Evolutionary conservation across 2,329 filamentous ascomycete genomes (phyloP).

Genomic region (Corynespora cassiicola): DNA sequence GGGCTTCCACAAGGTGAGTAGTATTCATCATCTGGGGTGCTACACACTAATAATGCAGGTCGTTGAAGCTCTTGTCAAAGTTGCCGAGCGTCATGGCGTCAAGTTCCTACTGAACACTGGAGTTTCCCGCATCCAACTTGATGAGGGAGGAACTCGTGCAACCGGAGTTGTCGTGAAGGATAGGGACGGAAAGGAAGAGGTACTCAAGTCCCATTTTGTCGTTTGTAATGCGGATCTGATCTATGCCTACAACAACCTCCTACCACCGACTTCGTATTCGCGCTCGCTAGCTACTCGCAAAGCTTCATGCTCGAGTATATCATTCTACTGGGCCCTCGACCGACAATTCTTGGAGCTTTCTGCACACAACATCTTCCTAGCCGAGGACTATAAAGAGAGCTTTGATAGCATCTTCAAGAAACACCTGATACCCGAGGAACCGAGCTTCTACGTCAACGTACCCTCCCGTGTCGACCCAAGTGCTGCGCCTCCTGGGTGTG

Average conservation of each 20-base stretch:
- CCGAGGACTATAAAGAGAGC: constrained; percentile 73
- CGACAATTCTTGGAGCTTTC: constrained; percentile 67
- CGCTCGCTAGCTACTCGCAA: constrained; percentile 55
- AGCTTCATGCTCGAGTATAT: constrained; percentile 75
- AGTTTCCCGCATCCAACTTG: constrained; percentile 63
- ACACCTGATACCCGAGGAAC: constrained; percentile 70
- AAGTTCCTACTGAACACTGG: constrained; percentile 66
- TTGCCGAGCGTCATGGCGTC: constrained; percentile 68
- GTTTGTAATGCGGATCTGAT: constrained; percentile 77
- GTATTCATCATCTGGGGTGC: background rate
- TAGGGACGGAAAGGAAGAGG: constrained; percentile 60
- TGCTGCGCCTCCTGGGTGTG: constrained; percentile 70
- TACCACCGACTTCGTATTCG: constrained; percentile 59
- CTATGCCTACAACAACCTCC: constrained; percentile 75
- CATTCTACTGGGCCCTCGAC: constrained; percentile 76
- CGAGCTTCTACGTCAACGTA: constrained; percentile 80
- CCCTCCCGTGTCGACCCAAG: constrained; percentile 72
- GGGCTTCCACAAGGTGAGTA: constrained; percentile 68
- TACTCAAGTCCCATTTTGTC: constrained; percentile 69
- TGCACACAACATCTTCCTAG: constrained; percentile 80
- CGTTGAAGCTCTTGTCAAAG: constrained; percentile 67
- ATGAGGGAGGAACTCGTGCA: constrained; percentile 58
- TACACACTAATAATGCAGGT: constrained; percentile 44
- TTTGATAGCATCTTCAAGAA: constrained; percentile 79
- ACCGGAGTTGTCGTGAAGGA: constrained; percentile 66